Evolutionary conservation across 1,139 yeast species (phyloP), one percentile per base, ranked within the genome.

Genomic region (Kodamaea alishanica): DNA sequence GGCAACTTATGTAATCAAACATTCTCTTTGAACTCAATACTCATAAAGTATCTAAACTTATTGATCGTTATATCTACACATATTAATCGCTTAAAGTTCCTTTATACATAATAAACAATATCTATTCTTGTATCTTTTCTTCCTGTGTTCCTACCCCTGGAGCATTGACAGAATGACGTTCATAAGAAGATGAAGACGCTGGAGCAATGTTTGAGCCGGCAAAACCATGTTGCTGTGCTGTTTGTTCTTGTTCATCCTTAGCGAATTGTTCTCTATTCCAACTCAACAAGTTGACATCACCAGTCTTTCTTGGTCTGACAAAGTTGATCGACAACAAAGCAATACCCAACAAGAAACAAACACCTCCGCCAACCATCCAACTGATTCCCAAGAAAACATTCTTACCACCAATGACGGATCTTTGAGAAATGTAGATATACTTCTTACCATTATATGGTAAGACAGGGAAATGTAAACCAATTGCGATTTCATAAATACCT

Each of bases 301-400:
- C 95, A 3, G 84, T 70, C 50, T 79, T 79, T 55, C 95, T 71
- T 25, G 95, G 94, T 51, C 74, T 74, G 41, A 85, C 57, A 28
- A 81, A 51, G 51, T 84, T 85, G 46, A 84, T 75, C 30, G 77
- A 54, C 49, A 83, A 67, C 56, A 85, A 77, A 20, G 71, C 56
- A 10, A 81, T 49, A 7, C 85, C 85, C 41, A 86, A 67, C 1
- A 77, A 47, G 39, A 84, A 70, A 53, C 94, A 85, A n/a, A 90
- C 64, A 2, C 89, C 95, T n/a, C 97, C 97, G 22, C 87, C 95
- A 10, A 80, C 94, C 54, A 92, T 78, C 84, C 96, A 92, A 27
- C 89, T 77, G 41, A 88, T 78, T 24, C 98, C 97, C 51, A 92
- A 65, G 55, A 90, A 90, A 39, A 79, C 69, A 61, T 92, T 92